These are phyloP conservation scores for Penicillium sp. DNA, from an alignment of 2,329 filamentous ascomycete genomes.

Conservation along the genomic window DNA sequence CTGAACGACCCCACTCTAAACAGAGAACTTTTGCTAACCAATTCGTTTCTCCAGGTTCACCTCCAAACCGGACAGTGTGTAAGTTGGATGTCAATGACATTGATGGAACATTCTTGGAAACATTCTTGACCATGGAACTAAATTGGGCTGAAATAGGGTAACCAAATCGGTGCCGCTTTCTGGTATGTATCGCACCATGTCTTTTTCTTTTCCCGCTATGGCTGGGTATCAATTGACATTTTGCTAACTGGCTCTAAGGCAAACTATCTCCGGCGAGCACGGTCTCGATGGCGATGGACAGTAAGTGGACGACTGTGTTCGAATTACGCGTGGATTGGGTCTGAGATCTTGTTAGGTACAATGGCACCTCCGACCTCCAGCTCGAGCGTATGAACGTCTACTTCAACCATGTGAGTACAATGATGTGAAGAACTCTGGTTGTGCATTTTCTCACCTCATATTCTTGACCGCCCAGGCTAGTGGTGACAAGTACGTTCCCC, in stretches of 20 bases:
- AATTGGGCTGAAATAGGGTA: conserved; percentile 67
- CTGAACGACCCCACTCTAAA: conserved; percentile 37
- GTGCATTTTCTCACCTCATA: conserved; percentile 3
- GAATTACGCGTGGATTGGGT: conserved; percentile 11
- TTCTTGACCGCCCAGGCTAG: conserved; percentile 64
- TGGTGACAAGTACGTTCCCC: conserved; percentile 98
- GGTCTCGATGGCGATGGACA: conserved; percentile 96
- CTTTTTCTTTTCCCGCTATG: conserved; percentile 1
- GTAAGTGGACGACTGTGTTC: conserved; percentile 57
- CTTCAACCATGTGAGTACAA: conserved; percentile 78
- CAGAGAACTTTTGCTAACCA: conserved; percentile 31
- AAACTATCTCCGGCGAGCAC: conserved; percentile 86
- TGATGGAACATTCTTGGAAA: conserved; percentile 4
- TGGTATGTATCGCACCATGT: conserved; percentile 61
- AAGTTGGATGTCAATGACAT: conserved; percentile 48
- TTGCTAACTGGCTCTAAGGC: conserved; percentile 57
- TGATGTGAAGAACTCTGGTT: neutral
- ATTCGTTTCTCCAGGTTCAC: conserved; percentile 73
- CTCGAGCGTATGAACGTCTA: conserved; percentile 99
- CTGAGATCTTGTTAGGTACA: conserved; percentile 67
- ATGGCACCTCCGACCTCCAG: conserved; percentile 97
- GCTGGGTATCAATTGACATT: conserved; percentile 19
- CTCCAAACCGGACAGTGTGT: conserved; percentile 99
- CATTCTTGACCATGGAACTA: conserved; percentile 20
- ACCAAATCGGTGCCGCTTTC: conserved; percentile 99